These are phyloP conservation scores for Tagetes patula DNA, from an alignment of 129 eudicot species.

Conservation along the genomic window DNA sequence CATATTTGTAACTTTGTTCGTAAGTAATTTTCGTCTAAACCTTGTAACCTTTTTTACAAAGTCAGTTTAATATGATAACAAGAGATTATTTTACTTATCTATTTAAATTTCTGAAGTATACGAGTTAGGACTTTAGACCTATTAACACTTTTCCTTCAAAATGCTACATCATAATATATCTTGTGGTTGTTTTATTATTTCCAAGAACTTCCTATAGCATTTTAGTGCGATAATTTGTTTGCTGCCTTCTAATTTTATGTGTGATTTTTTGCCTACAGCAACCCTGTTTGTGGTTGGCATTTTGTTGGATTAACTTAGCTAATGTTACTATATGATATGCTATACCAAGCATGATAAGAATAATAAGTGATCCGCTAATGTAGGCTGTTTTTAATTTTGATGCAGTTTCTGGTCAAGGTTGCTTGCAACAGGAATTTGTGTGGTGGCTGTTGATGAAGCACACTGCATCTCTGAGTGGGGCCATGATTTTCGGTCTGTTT, in stretches of 20 bases:
- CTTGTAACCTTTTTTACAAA: not conserved
- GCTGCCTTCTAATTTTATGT: not conserved
- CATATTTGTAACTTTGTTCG: not conserved
- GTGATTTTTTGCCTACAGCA: slow-evolving; percentile 5
- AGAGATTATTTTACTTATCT: not conserved
- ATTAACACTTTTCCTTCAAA: not conserved
- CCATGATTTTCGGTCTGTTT: slow-evolving; percentile 82
- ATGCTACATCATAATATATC: not conserved
- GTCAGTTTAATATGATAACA: not conserved
- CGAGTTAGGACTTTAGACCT: not conserved
- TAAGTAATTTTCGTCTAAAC: not conserved
- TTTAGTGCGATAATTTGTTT: slow-evolving; percentile 4
- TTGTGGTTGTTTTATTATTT: not conserved
- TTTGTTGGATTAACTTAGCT: slow-evolving; percentile 10
- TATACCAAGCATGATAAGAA: not conserved
- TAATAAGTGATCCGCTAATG: not conserved
- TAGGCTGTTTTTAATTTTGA: slow-evolving; percentile 19
- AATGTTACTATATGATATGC: slow-evolving; percentile 10
- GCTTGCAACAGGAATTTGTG: slow-evolving; percentile 67
- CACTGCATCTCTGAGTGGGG: slow-evolving; percentile 99
- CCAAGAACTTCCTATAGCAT: not conserved
- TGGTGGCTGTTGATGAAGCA: slow-evolving; percentile 95
- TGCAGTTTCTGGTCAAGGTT: slow-evolving; percentile 88
- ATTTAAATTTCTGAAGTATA: not conserved
- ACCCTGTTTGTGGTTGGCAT: slow-evolving; percentile 15